phyloP scores from a whole-genome alignment of 805 yeast species.

The Candida morakotiae region DNA sequence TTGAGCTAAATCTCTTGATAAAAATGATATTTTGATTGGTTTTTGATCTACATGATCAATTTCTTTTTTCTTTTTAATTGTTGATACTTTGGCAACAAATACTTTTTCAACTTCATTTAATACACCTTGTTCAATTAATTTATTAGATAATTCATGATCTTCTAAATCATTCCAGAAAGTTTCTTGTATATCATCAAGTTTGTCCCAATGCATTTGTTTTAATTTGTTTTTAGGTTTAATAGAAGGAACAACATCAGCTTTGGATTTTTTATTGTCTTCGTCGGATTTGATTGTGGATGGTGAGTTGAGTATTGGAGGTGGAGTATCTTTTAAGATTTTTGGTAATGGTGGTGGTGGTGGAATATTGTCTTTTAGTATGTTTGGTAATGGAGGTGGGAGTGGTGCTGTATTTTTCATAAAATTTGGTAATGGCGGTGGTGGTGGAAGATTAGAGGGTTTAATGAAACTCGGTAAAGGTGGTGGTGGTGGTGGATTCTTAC shows the following conservation, averaged over 20 bases:
- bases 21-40: conserved; percentile 46
- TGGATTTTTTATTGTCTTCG: background rate
- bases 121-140: conserved; percentile 71
- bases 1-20: conserved; percentile 84
- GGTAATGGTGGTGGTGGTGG: conserved; percentile 4
- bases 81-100: conserved; percentile 75
- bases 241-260: conserved; percentile 4
- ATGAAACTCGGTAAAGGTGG: conserved; percentile 14
- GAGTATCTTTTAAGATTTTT: background rate
- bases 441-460: conserved; percentile 6
- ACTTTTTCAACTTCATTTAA: conserved; percentile 79
- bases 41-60: conserved; percentile 13
- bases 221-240: conserved; percentile 66
- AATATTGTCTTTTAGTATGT: background rate
- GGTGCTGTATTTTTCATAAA: conserved; percentile 13
- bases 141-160: conserved; percentile 55
- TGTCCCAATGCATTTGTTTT: conserved; percentile 97
- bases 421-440: conserved; percentile 13
- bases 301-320: conserved; percentile 5
- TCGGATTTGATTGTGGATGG: background rate
- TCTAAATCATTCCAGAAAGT: conserved; percentile 82
- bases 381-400: conserved; percentile 13
- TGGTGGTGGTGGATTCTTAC: conserved; percentile 9
- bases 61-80: conserved; percentile 33
- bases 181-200: conserved; percentile 73